A percentile compares a stretch with the other conserved stretches of the same genome.
These are phyloP conservation scores for Aureobasidium sp. DNA, from an alignment of 2,329 filamentous ascomycete genomes.

Conservation along the genomic window DNA sequence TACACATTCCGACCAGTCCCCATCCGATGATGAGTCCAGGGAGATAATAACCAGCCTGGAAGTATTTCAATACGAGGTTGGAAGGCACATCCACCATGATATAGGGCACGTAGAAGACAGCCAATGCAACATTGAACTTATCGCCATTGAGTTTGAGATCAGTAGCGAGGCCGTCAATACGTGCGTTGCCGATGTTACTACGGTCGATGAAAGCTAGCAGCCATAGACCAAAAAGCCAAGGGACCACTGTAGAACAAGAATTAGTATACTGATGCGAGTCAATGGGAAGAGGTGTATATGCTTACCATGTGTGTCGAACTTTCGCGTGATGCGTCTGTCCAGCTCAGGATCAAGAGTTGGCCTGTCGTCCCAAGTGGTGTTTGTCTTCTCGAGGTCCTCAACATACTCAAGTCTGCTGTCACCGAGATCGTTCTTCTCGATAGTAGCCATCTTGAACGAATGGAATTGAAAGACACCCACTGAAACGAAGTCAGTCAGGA, in stretches of 20 bases:
- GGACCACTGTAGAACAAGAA: slow-evolving; percentile 25
- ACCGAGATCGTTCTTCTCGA: neutral
- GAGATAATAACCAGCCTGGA: slow-evolving; percentile 36
- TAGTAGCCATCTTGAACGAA: neutral
- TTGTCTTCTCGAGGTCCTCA: slow-evolving; percentile 17
- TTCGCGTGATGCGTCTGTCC: slow-evolving; percentile 32
- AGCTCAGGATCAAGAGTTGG: slow-evolving; percentile 19
- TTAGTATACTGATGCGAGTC: neutral
- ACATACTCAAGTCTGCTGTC: slow-evolving; percentile 15
- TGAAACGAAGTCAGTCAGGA: neutral
- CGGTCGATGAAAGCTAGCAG: slow-evolving; percentile 44
- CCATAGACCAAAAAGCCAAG: slow-evolving; percentile 41
- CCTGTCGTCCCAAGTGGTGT: slow-evolving; percentile 17
- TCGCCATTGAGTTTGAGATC: slow-evolving; percentile 32
- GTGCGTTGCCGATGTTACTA: slow-evolving; percentile 36
- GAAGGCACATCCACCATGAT: slow-evolving; percentile 32
- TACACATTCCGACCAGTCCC: slow-evolving; percentile 35
- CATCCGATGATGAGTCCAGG: slow-evolving; percentile 34
- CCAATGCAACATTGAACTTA: slow-evolving; percentile 36
- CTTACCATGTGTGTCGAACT: slow-evolving; percentile 34
- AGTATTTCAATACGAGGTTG: slow-evolving; percentile 29
- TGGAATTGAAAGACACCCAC: neutral
- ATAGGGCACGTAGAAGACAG: slow-evolving; percentile 40
- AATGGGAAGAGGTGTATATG: neutral
- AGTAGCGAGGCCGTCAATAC: slow-evolving; percentile 34